A percentile compares a stretch with the other conserved stretches of the same genome.
These are phyloP conservation scores for Spirogloea muscicola DNA, from an alignment of 139 green algal species.

Conservation along the genomic window DNA sequence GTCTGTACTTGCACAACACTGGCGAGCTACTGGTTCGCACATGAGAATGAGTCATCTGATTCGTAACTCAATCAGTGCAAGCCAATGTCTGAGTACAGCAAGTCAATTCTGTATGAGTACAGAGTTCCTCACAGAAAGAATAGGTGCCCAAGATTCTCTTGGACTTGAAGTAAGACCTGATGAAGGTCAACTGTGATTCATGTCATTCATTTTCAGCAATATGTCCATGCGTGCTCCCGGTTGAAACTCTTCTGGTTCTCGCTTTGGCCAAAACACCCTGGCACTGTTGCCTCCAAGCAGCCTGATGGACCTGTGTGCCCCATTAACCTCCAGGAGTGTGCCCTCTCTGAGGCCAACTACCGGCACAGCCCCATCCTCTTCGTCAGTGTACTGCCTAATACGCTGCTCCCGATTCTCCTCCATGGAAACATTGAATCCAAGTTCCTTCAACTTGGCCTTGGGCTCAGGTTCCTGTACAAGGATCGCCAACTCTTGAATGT, in stretches of 20 bases:
- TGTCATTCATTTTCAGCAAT: conserved; percentile 8
- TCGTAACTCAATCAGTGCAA: too few relatives aligned
- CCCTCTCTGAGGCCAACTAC: conserved; percentile 10
- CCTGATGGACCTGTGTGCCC: neutral
- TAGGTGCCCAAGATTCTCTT: too few relatives aligned
- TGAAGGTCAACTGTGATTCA: too few relatives aligned
- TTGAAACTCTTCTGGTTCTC: conserved; percentile 14
- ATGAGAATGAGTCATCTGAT: too few relatives aligned
- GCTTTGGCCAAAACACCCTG: conserved; percentile 4
- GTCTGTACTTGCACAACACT: too few relatives aligned
- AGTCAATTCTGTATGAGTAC: too few relatives aligned
- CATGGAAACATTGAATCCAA: conserved; percentile 29
- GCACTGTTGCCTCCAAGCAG: conserved; percentile 21
- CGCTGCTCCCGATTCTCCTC: conserved; percentile 29
- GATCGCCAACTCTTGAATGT: too few relatives aligned
- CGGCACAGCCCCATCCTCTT: neutral
- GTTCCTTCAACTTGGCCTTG: conserved; percentile 31
- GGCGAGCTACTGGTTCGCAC: too few relatives aligned
- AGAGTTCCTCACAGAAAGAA: too few relatives aligned
- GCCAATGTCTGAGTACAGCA: too few relatives aligned
- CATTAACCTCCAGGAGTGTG: conserved; percentile 18
- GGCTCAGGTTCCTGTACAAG: conserved; percentile 31
- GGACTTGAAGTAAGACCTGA: too few relatives aligned
- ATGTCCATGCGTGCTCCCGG: conserved; percentile 17
- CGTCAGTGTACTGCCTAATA: conserved; percentile 30